phyloP scores from a whole-genome alignment of 371 early-diverging fungal genomes.

The Nematocida ausubeli region DNA sequence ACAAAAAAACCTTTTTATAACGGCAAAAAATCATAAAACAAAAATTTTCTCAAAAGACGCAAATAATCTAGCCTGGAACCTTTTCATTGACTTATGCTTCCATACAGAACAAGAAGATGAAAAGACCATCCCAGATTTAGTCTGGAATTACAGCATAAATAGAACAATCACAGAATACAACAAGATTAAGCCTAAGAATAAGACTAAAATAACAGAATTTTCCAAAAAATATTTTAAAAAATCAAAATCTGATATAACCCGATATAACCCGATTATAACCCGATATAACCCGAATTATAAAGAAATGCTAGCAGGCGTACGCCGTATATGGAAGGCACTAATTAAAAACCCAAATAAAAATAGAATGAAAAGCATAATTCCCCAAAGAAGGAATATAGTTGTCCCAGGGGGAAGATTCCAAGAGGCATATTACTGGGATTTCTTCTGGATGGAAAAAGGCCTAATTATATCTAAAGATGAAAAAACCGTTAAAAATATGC shows the following conservation, averaged over 20 bases:
- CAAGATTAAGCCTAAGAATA: too few relatives aligned
- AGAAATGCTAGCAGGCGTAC: background rate
- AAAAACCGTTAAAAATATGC: slow-evolving; percentile 70
- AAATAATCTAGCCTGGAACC: background rate
- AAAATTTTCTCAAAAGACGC: background rate
- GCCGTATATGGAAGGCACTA: background rate
- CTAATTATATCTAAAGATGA: slow-evolving; percentile 71
- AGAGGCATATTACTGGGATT: slow-evolving; percentile 85
- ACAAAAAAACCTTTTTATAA: too few relatives aligned
- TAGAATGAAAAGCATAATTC: background rate
- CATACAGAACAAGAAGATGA: slow-evolving; percentile 5
- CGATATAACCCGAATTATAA: too few relatives aligned
- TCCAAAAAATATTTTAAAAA: too few relatives aligned
- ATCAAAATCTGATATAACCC: too few relatives aligned
- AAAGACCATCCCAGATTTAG: slow-evolving; percentile 13
- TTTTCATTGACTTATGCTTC: slow-evolving; percentile 10
- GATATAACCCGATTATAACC: too few relatives aligned
- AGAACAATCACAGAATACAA: too few relatives aligned
- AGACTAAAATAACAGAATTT: too few relatives aligned
- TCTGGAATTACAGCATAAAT: too few relatives aligned
- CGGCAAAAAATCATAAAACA: too few relatives aligned
- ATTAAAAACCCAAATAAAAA: background rate
- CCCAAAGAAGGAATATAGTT: slow-evolving; percentile 67
- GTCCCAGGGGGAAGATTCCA: slow-evolving; percentile 82
- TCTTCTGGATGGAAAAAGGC: slow-evolving; percentile 77